A percentile compares a stretch with the other conserved stretches of the same genome.
These are phyloP conservation scores for Helianthus annuus DNA, from an alignment of 129 eudicot genomes.

Conservation along the genomic window HanXRQr2.0-SUNRISE NC_035437.2:68297746-68298245, in stretches of 20 bases:
- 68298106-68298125: constrained; percentile 6
- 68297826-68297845: not conserved
- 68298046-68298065: constrained; percentile 4
- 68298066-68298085: not conserved
- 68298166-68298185: too few species aligned
- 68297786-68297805: not conserved
- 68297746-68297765: not conserved
- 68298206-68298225: too few species aligned
- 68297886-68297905: constrained; percentile 18
- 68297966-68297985: not conserved
- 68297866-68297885: constrained; percentile 2
- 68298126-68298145: not conserved
- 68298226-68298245: too few species aligned
- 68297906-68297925: not conserved
- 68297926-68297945: constrained; percentile 16
- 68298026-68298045: constrained; percentile 35
- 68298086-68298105: not conserved
- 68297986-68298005: not conserved
- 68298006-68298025: constrained; percentile 31
- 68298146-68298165: too few species aligned
- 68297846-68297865: constrained; percentile 22
- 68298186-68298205: too few species aligned
- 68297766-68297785: not conserved
- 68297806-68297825: constrained; percentile 3
- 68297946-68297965: constrained; percentile 1